Evolutionary conservation across 192 early-diverging fungal species (phyloP).

Genomic region (Funneliformis geosporum): DNA sequence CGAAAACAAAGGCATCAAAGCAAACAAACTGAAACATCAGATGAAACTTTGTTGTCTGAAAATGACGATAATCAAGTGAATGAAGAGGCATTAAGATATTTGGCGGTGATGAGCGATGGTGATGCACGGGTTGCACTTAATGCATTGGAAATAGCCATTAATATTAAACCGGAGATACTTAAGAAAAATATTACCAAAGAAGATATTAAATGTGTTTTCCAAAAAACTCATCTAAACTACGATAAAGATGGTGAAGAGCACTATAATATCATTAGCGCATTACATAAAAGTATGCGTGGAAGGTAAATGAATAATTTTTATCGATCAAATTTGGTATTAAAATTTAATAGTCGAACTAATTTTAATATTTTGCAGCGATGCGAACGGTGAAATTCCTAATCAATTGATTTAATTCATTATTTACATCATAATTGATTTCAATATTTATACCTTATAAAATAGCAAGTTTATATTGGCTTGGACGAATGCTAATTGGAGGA

Average conservation of each 20-base stretch:
- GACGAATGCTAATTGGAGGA: constrained; percentile 84
- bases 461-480: constrained; percentile 78
- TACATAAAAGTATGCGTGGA: constrained; percentile 90
- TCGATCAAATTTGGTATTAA: neutral
- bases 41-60: constrained; percentile 16
- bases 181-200: constrained; percentile 42
- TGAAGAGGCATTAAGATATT: constrained; percentile 46
- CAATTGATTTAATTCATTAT: neutral
- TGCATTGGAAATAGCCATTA: constrained; percentile 60
- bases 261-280: constrained; percentile 86
- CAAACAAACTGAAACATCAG: constrained; percentile 33
- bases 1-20: constrained; percentile 24
- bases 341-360: neutral
- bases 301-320: constrained; percentile 39
- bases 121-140: constrained; percentile 76
- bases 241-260: constrained; percentile 86
- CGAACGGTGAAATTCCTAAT: neutral
- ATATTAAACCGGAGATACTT: constrained; percentile 40
- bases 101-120: constrained; percentile 76
- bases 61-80: constrained; percentile 32
- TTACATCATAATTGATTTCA: neutral
- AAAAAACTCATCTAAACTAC: constrained; percentile 80
- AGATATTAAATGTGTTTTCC: constrained; percentile 68
- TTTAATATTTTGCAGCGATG: constrained; percentile 5
- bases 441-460: constrained; percentile 56